These are phyloP conservation scores for Penicillium malachiteum DNA, from an alignment of 495 filamentous ascomycete species.

Conservation along the genomic window DNA sequence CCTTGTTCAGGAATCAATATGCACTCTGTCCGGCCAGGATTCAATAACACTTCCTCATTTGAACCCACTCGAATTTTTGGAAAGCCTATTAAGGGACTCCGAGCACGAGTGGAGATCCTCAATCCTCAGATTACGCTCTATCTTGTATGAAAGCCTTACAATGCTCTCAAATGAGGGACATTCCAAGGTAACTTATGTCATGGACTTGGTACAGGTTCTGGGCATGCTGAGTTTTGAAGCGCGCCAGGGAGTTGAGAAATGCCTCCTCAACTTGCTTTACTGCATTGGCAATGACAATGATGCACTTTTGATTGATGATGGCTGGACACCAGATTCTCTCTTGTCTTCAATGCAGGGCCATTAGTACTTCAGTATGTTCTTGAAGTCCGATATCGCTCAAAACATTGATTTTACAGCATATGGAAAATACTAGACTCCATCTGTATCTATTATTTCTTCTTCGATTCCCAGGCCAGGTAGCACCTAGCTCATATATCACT, in stretches of 20 bases:
- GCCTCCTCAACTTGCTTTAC: constrained; percentile 30
- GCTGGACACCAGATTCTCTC: constrained; percentile 27
- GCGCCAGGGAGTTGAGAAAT: constrained; percentile 26
- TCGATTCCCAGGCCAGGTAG: no score
- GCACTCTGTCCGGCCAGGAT: no score
- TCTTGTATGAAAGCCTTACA: constrained; percentile 17
- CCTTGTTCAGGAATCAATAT: no score
- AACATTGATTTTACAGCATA: no score
- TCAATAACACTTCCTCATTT: neutral
- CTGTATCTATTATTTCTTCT: no score
- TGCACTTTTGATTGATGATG: constrained; percentile 16
- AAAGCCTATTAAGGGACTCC: constrained; percentile 10
- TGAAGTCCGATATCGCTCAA: no score
- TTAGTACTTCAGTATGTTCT: neutral
- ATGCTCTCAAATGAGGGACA: constrained; percentile 5
- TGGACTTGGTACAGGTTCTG: constrained; percentile 22
- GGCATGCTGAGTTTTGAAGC: constrained; percentile 23
- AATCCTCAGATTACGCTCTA: constrained; percentile 15
- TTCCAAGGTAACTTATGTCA: constrained; percentile 20
- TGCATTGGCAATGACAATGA: constrained; percentile 4
- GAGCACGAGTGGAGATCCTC: constrained; percentile 15
- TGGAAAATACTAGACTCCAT: no score
- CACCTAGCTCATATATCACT: no score
- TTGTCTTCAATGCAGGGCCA: constrained; percentile 27
- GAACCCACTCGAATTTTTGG: constrained; percentile 12